Base-by-base conservation (phyloP, 2,329 filamentous ascomycete genomes). In the Cercospora zeae-maydis region DNA sequence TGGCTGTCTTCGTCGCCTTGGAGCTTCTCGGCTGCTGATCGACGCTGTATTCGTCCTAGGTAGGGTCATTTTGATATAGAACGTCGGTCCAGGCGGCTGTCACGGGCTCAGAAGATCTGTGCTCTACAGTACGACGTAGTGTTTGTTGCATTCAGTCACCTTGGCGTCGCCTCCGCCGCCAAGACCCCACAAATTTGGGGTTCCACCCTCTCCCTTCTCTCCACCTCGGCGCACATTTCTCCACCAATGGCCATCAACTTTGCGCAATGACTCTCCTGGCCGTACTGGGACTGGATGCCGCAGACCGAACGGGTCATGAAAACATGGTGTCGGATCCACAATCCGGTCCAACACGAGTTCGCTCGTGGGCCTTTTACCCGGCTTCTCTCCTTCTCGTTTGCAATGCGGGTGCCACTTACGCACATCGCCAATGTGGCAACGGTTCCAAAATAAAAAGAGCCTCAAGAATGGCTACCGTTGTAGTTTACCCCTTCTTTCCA, bases 371-470 rank as follows among this genome's bases (percentile, higher is more conserved):
- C 49, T 21, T 53, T 60, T 53, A 52, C 31, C 45, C 47, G 58
- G 31, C 33, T 16, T 5, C 24, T n/a, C n/a, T n/a, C n/a, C n/a
- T n/a, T n/a, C 19, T 42, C 30, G 27, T 21, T n/a, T 37, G 27
- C 36, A 45, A n/a, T n/a, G n/a, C n/a, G n/a, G 24, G 21, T 10
- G 58, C 51, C 34, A 61, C 34, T 24, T 54, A 55, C 58, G 36
- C 51, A 47, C 42, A 27, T 47, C 42, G 39, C 19, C 34, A 4
- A 49, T 54, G 53, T 42, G 54, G 45, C 16, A 30, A 39, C 57
- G 57, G 57, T 36, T 55, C 6, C 39, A 42, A 55, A 21, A 55
- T 31, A n/a, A 58, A 33, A 58, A 54, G 58, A 55, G 58, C 58
- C 49, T 55, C 58, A 47, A 52, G 1, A 14, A 47, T 47, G 42